A percentile compares a stretch with the other conserved stretches of the same genome.
phyloP scores from a whole-genome alignment of 345 rosid genomes.

The Trapa bicornis region DNA sequence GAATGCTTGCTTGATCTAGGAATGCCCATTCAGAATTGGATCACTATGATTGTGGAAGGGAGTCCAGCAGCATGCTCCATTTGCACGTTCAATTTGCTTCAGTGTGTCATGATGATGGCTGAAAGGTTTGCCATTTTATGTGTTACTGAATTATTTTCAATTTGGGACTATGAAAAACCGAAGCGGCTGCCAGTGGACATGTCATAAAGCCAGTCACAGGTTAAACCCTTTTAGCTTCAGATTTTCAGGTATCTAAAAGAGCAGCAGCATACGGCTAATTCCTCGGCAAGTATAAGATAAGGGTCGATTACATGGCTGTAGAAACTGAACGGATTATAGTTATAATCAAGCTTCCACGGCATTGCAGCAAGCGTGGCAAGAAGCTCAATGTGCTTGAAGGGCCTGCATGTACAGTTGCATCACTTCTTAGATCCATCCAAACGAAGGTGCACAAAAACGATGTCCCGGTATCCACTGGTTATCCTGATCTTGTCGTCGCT shows the following conservation, averaged over 20 bases:
- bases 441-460: constrained; percentile 50
- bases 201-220: not conserved
- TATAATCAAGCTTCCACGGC: not conserved
- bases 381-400: not conserved
- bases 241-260: not conserved
- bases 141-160: no score
- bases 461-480: constrained; percentile 48
- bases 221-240: not conserved
- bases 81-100: no score
- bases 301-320: not conserved
- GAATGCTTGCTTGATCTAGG: not conserved
- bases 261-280: not conserved
- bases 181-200: no score
- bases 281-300: not conserved
- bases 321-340: not conserved
- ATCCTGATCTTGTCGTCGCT: constrained; percentile 67
- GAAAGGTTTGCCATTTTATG: no score
- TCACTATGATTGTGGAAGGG: no score
- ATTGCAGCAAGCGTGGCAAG: not conserved
- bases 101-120: no score
- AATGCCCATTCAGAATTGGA: no score
- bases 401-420: not conserved
- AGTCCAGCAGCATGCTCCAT: no score
- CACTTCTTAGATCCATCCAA: constrained; percentile 14
- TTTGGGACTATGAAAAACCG: no score